Percentiles rank a stretch among this genome's conserved stretches.
Conservation (phyloP, 495 filamentous ascomycete species). For the Xylaria curta region DNA sequence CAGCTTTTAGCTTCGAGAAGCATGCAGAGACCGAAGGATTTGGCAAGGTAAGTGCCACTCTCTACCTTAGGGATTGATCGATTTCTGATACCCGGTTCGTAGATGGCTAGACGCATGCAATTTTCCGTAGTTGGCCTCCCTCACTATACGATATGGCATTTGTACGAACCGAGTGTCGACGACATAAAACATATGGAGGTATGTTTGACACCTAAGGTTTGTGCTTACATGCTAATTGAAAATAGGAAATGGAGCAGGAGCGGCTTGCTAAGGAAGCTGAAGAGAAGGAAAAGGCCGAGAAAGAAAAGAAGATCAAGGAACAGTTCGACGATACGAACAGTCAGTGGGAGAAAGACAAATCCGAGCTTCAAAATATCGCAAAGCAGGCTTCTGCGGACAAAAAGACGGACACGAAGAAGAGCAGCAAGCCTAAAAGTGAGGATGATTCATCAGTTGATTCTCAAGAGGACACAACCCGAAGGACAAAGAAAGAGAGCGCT, state of each 20-base stretch:
- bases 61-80: background rate
- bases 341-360: conserved; percentile 86
- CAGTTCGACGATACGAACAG: conserved; percentile 70
- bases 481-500: conserved; percentile 41
- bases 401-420: conserved; percentile 39
- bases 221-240: conserved; percentile 26
- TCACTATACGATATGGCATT: conserved; percentile 99
- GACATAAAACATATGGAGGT: conserved; percentile 96
- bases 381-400: conserved; percentile 51
- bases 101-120: conserved; percentile 97
- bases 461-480: conserved; percentile 30
- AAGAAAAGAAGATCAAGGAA: conserved; percentile 70
- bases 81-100: conserved; percentile 41
- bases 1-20: conserved; percentile 98
- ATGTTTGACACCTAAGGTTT: conserved; percentile 30
- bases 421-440: background rate
- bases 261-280: conserved; percentile 73
- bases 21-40: conserved; percentile 99
- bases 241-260: conserved; percentile 84
- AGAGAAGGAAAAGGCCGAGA: conserved; percentile 71
- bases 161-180: conserved; percentile 97
- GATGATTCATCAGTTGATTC: conserved; percentile 26
- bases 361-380: conserved; percentile 71
- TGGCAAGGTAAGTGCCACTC: conserved; percentile 76
- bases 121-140: conserved; percentile 97